Percentiles rank a stretch among this genome's conserved stretches.
Conservation (phyloP, 441 rosid species). For the Viola pubescens region DNA sequence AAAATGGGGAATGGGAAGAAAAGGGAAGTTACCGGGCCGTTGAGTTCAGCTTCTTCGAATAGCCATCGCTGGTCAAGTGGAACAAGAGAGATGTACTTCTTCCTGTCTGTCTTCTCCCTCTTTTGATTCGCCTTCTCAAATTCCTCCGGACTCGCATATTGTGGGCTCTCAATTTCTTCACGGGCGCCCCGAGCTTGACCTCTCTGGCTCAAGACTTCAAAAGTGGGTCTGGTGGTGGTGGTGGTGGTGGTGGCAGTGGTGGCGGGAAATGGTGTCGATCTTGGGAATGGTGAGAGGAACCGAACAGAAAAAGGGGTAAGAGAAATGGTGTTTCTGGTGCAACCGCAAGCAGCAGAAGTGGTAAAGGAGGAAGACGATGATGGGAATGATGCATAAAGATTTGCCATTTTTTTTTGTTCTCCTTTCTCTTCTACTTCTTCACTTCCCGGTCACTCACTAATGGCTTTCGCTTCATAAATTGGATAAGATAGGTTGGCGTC, state of each 20-base stretch:
- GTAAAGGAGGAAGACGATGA: slow-evolving; percentile 24
- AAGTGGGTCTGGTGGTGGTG: too few species aligned
- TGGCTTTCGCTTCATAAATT: neutral
- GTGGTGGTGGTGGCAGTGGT: too few species aligned
- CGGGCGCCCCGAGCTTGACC: too few species aligned
- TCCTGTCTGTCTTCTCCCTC: slow-evolving; percentile 31
- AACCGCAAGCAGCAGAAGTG: slow-evolving; percentile 16
- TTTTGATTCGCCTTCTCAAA: too few species aligned
- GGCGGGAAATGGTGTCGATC: slow-evolving; percentile 20
- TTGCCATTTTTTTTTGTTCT: slow-evolving; percentile 33
- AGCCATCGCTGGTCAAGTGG: slow-evolving; percentile 83
- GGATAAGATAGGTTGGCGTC: slow-evolving; percentile 10
- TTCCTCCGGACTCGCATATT: too few species aligned
- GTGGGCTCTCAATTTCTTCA: too few species aligned
- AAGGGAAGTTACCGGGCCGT: slow-evolving; percentile 61
- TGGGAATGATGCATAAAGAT: slow-evolving; percentile 35
- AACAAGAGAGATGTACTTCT: slow-evolving; percentile 30
- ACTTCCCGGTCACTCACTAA: slow-evolving; percentile 1
- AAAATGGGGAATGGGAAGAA: neutral
- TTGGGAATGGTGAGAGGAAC: slow-evolving; percentile 24
- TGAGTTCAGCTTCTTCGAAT: slow-evolving; percentile 69
- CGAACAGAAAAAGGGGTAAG: slow-evolving; percentile 33
- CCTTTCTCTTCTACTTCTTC: neutral
- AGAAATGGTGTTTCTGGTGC: slow-evolving; percentile 9
- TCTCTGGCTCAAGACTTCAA: too few species aligned